Evolutionary conservation across 2,329 filamentous ascomycete genomes (phyloP), one percentile per base, ranked within the genome.

Genomic region (Aspergillus alliaceus): DNA sequence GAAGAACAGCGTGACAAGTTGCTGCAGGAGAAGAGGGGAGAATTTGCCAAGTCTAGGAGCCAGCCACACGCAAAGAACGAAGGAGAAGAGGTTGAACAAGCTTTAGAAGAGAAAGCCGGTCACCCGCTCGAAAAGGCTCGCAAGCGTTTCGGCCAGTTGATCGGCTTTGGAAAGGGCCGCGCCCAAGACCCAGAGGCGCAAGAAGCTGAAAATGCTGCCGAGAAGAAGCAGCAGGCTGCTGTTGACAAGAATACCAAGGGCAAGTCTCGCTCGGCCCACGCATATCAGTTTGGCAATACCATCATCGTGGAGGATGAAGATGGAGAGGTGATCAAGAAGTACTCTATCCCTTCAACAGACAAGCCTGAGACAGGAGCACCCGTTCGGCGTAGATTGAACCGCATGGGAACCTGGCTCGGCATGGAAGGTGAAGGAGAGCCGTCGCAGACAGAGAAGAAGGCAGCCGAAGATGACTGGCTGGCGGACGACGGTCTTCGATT

Each of bases 301-400:
- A 86, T 88, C 63, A 88, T 88, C 68, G 84, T 88, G 15, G 86
- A 88, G 68, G 86, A 88, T 63, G 85, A 87, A 66, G 84, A 88
- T 63, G 86, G 86, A 25, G 86, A 88, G 69, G 86, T 88, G 25
- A 80, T 88, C 72, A 88, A 87, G 76, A 88, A 86, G 66, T 88
- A 87, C 69, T 84, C 85, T 49, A 86, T 88, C 54, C 84, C 84
- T 7, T 73, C 75, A 52, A 60, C 69, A 57, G 57, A 64, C 7
- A 66, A 69, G 50, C 37, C 59, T 18, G 60, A 69, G 35, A 66
- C 71, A 14, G 73, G 72, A 9, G 74, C 71, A 8, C 75, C 76
- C 34, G 76, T 83, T 15, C 78, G 81, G 39, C 77, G 82, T 55
- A 80, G 81, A 50, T 66, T 87, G 35, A 78, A 78, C 6, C 80